Evolutionary conservation across 306 rosid genomes (phyloP), one percentile per base, ranked within the genome.

Genomic region (Vigna angularis): DNA sequence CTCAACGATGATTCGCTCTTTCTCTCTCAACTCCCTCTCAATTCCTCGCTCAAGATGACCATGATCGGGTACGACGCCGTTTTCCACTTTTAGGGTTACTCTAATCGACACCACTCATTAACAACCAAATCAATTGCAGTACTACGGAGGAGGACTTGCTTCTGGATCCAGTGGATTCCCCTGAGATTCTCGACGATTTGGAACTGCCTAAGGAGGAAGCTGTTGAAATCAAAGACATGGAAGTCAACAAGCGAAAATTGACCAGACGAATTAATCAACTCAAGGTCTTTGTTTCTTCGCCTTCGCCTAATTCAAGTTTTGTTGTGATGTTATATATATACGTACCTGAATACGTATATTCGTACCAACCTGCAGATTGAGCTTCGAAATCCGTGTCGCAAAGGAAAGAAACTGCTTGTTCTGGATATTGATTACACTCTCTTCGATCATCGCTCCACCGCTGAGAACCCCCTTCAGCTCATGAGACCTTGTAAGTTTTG

Each of bases 351-450:
- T 42, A 42, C 13, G 47, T 42, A 9, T 9, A 42, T 42, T 42
- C 13, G 13, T 42, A 9, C 13, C 11, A 42, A 42, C 47, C 4
- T 42, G 12, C 76, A 94, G 98, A 75, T 95, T 80, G 91, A 87
- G 73, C 88, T 86, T 52, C 85, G 53, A 73, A 95, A 88, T 86
- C 96, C 98, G 10, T 91, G 98, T 84, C 97, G 98, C 49, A 42
- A 87, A 84, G 98, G 96, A 56, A 95, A 95, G 87, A 95, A 95
- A 66, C 90, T 95, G 65, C 98, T 95, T 79, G 99, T 93, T 81
- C 85, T 95, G 69, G 99, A 95, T 82, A 95, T 95, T 81, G 98
- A 95, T 85, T 95, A 93, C 68, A 95, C 99, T 49, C 90, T 95
- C 13, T 95, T 95, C 51, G 99, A 95, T 89, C 99, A 95, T 70